These are phyloP conservation scores for Gnomoniopsis smithogilvyi DNA, from an alignment of 2,329 filamentous ascomycete species.

Conservation along the genomic window DNA sequence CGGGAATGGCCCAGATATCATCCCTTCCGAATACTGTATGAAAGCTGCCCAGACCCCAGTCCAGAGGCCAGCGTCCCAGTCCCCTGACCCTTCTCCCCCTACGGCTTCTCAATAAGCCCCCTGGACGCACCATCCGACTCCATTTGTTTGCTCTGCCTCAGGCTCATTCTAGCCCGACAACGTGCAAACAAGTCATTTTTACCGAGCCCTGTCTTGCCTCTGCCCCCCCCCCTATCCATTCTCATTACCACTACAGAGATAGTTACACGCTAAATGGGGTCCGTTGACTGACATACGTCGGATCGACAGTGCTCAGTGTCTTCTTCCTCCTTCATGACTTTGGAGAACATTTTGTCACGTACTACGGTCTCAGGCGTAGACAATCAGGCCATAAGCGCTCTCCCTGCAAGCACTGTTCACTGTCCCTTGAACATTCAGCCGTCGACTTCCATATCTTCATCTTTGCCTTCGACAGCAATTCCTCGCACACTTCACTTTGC, in stretches of 20 bases:
- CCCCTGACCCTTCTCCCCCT: not conserved
- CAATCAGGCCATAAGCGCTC: slow-evolving; percentile 2
- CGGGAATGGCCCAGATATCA: slow-evolving; percentile 6
- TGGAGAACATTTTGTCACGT: slow-evolving; percentile 11
- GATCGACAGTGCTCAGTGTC: slow-evolving; percentile 15
- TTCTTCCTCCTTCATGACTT: slow-evolving; percentile 16
- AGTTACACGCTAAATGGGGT: slow-evolving; percentile 7
- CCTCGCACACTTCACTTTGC: not conserved
- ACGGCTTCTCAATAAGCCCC: not conserved
- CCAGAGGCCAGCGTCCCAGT: not conserved
- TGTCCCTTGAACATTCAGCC: not conserved
- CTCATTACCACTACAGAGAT: slow-evolving; percentile 7
- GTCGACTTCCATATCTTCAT: not conserved
- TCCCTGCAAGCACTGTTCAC: not conserved
- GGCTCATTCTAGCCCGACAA: not conserved
- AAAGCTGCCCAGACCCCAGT: not conserved
- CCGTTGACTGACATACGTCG: slow-evolving; percentile 19
- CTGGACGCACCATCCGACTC: slow-evolving; percentile 10
- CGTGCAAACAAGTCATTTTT: not conserved
- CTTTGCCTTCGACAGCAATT: slow-evolving; percentile 5
- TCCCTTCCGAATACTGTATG: slow-evolving; percentile 10
- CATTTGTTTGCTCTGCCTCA: slow-evolving; percentile 2
- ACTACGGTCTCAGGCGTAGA: slow-evolving; percentile 1
- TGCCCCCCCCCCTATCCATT: slow-evolving; percentile 1
- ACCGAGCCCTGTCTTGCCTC: not conserved